Conservation (phyloP, 2,329 filamentous ascomycete genomes). For the Sphaerulina vaccinii region DNA sequence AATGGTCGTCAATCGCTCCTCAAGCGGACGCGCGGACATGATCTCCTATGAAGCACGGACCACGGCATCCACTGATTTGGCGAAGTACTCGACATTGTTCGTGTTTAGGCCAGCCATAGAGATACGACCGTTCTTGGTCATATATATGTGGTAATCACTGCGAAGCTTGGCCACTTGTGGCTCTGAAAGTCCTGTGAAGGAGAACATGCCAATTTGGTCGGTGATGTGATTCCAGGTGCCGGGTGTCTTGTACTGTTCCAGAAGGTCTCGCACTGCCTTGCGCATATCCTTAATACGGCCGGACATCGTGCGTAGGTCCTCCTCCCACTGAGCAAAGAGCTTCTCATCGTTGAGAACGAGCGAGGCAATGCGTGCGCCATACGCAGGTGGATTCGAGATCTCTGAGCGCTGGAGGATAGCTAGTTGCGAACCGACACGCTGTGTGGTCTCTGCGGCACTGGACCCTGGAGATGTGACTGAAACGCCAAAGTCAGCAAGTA, state of each 20-base stretch:
- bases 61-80: conserved; percentile 81
- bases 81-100: conserved; percentile 88
- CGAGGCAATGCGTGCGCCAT: conserved; percentile 85
- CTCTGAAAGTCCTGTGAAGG: conserved; percentile 79
- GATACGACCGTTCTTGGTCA: conserved; percentile 97
- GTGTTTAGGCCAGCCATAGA: conserved; percentile 98
- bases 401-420: conserved; percentile 94
- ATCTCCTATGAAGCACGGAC: conserved; percentile 52
- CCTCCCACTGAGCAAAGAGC: conserved; percentile 89
- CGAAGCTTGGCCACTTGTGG: conserved; percentile 70
- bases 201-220: conserved; percentile 99
- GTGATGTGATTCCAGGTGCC: conserved; percentile 97
- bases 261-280: conserved; percentile 69
- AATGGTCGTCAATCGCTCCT: not conserved
- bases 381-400: conserved; percentile 94
- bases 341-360: conserved; percentile 77
- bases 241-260: conserved; percentile 82
- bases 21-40: not conserved
- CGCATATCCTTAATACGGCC: conserved; percentile 95
- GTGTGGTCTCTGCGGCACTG: conserved; percentile 61
- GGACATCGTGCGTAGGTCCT: conserved; percentile 88
- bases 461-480: conserved; percentile 70
- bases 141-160: conserved; percentile 74
- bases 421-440: conserved; percentile 78
- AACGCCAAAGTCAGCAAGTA: no score